A percentile compares a stretch with the other conserved stretches of the same genome.
These are phyloP conservation scores for Zygnema circumcarinatum DNA, from an alignment of 139 green algal genomes.

Conservation along the genomic window DNA sequence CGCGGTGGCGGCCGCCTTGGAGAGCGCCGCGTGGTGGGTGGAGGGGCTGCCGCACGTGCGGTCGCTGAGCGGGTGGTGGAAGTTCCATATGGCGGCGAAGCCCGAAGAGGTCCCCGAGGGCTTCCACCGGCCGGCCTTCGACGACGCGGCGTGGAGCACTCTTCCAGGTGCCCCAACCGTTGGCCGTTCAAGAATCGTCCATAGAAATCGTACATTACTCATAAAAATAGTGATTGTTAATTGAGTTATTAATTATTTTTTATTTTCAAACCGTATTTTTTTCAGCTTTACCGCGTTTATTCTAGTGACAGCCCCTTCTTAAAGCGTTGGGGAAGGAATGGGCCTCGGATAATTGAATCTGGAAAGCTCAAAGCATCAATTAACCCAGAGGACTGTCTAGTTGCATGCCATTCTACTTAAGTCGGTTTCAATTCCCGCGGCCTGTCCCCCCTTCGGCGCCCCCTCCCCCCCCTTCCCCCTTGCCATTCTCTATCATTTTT, in stretches of 20 bases:
- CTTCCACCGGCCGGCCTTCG: slow-evolving; percentile 43
- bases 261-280: slow-evolving; percentile 9
- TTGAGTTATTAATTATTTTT: background rate
- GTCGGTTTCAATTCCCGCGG: background rate
- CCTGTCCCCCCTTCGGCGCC: background rate
- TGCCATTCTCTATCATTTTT: background rate
- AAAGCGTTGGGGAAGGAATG: too few species aligned
- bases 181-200: background rate
- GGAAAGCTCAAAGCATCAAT: too few species aligned
- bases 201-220: background rate
- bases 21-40: slow-evolving; percentile 46
- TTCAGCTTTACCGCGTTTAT: slow-evolving; percentile 12
- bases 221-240: background rate
- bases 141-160: slow-evolving; percentile 28
- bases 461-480: too few species aligned
- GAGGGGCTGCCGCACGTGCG: slow-evolving; percentile 21
- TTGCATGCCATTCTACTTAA: too few species aligned
- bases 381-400: too few species aligned
- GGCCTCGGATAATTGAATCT: too few species aligned
- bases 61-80: slow-evolving; percentile 56
- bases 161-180: slow-evolving; percentile 64
- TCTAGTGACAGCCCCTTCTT: too few species aligned
- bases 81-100: slow-evolving; percentile 44
- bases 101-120: slow-evolving; percentile 48
- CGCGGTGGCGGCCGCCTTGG: slow-evolving; percentile 1